Evolutionary conservation across 768 basidiomycete species (phyloP).

Genomic region (Russula sp.): DNA sequence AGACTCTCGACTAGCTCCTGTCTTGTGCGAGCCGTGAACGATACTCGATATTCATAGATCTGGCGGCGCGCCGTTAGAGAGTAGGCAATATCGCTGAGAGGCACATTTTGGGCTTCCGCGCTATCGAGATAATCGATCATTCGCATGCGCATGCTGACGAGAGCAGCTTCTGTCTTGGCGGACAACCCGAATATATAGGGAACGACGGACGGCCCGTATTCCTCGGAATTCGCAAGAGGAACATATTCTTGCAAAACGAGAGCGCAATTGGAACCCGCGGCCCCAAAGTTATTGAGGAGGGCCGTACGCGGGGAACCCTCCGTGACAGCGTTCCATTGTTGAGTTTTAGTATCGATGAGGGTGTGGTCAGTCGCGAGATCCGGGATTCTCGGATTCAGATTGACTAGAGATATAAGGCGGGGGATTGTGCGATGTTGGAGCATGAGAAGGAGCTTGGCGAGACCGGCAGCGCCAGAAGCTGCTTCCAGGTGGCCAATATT

Average conservation of each 20-base stretch:
- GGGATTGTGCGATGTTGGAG: constrained; percentile 55
- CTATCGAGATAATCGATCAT: constrained; percentile 51
- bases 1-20: constrained; percentile 51
- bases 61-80: constrained; percentile 65
- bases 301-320: constrained; percentile 46
- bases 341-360: constrained; percentile 44
- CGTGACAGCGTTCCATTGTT: constrained; percentile 44
- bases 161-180: constrained; percentile 50
- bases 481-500: constrained; percentile 77
- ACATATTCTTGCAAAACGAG: constrained; percentile 55
- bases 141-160: constrained; percentile 47
- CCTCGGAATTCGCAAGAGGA: background rate
- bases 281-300: constrained; percentile 73
- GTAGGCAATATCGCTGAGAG: constrained; percentile 58
- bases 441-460: constrained; percentile 73
- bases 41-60: constrained; percentile 51
- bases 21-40: constrained; percentile 44
- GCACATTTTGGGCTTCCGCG: constrained; percentile 29
- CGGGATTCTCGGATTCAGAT: constrained; percentile 55
- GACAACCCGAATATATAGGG: constrained; percentile 58
- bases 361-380: constrained; percentile 48
- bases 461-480: constrained; percentile 67
- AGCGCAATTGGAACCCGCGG: constrained; percentile 66
- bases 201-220: background rate
- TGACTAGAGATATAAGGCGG: constrained; percentile 54